Conservation (phyloP, 2,329 filamentous ascomycete species). For the Didymella lethalis region DNA sequence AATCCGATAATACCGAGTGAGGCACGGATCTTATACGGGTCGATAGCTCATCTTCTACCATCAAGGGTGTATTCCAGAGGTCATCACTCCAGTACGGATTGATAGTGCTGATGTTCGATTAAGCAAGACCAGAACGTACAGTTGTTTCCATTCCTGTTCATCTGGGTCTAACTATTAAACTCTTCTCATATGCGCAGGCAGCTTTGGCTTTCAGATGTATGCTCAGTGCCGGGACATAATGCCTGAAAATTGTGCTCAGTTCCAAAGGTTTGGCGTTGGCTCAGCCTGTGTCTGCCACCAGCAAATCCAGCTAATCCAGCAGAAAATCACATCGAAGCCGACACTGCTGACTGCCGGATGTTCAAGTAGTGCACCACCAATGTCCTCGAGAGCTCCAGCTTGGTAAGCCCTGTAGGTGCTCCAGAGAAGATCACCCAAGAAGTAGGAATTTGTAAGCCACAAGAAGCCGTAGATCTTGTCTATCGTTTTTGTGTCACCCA, state of each 20-base stretch:
- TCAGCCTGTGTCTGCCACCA: slow-evolving; percentile 31
- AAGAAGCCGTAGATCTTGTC: slow-evolving; percentile 37
- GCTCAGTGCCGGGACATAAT: not conserved
- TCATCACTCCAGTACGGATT: not conserved
- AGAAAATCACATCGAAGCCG: slow-evolving; percentile 48
- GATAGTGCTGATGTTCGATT: not conserved
- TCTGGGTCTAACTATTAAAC: not conserved
- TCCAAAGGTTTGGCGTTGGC: not conserved
- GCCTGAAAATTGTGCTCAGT: not conserved
- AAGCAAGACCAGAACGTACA: not conserved
- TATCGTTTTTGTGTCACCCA: slow-evolving; percentile 29
- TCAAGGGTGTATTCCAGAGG: not conserved
- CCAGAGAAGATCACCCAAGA: slow-evolving; percentile 24
- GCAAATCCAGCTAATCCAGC: slow-evolving; percentile 47
- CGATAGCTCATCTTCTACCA: not conserved
- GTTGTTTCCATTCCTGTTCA: not conserved
- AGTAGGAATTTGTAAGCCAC: slow-evolving; percentile 32
- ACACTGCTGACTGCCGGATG: slow-evolving; percentile 49
- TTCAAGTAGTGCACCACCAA: slow-evolving; percentile 38
- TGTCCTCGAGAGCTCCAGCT: slow-evolving; percentile 31
- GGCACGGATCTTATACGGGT: not conserved
- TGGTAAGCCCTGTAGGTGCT: slow-evolving; percentile 25
- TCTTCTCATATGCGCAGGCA: not conserved
- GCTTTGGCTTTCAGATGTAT: not conserved
- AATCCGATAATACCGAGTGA: not conserved